Percentiles rank a stretch among this genome's conserved stretches.
Evolutionary conservation across 345 rosid species (phyloP).

Genomic region (Aquilaria sinensis): DNA sequence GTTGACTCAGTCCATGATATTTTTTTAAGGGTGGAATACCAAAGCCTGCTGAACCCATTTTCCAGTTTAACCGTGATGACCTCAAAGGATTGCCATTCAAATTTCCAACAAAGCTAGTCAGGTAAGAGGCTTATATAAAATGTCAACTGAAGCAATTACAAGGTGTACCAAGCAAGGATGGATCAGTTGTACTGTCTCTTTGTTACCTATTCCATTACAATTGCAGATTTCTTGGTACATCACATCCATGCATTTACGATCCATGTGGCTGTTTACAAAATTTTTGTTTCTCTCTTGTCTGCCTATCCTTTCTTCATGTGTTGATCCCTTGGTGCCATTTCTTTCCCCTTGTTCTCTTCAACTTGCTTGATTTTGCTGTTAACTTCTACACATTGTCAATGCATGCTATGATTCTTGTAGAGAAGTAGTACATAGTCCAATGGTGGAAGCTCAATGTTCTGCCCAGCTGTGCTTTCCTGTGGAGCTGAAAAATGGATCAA

Average conservation of each 20-base stretch:
- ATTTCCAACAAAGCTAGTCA: conserved; percentile 56
- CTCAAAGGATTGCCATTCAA: conserved; percentile 82
- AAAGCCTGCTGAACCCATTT: conserved; percentile 61
- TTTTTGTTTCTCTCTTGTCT: no score
- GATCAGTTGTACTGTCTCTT: no score
- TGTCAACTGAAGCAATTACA: no score
- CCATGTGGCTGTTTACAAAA: no score
- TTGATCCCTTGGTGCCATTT: no score
- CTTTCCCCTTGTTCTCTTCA: no score
- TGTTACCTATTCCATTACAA: no score
- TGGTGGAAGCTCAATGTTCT: conserved; percentile 89
- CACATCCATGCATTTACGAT: no score
- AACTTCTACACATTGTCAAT: conserved; percentile 5
- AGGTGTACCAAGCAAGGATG: no score
- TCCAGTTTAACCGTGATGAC: conserved; percentile 57
- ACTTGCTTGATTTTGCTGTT: no score
- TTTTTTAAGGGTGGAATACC: conserved; percentile 62
- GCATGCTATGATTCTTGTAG: conserved; percentile 31
- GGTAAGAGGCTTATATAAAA: conserved; percentile 26
- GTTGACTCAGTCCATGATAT: conserved; percentile 5
- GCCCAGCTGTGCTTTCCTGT: conserved; percentile 90
- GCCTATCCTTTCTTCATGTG: no score
- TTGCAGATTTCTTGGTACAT: no score
- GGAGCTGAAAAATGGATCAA: conserved; percentile 69
- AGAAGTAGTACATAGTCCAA: conserved; percentile 71